A percentile compares a stretch with the other conserved stretches of the same genome.
These are phyloP conservation scores for Prillingera fragicola DNA, from an alignment of 1,284 basidiomycete species.

Conservation along the genomic window DNA sequence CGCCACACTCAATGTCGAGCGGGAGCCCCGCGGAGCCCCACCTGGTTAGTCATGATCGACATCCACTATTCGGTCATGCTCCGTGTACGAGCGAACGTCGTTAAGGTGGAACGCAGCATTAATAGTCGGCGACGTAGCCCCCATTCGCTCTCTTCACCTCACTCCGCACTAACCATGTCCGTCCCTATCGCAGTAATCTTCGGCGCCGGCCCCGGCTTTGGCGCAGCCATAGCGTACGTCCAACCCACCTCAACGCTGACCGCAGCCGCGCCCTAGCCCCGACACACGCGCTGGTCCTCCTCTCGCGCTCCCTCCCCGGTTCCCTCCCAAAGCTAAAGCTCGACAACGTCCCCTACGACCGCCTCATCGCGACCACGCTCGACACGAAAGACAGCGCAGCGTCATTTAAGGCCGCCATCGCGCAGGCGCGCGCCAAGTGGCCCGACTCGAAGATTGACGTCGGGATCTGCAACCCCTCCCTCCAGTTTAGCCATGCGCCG, in stretches of 20 bases:
- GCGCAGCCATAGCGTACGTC: conserved; percentile 19
- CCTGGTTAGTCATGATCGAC: no score
- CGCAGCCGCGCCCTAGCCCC: conserved; percentile 21
- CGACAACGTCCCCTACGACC: conserved; percentile 11
- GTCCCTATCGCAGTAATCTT: conserved; percentile 32
- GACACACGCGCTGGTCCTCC: conserved; percentile 38
- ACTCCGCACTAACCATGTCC: not conserved
- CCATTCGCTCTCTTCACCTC: no score
- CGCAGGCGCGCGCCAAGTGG: conserved; percentile 26
- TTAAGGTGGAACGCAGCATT: no score
- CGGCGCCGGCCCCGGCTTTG: conserved; percentile 32
- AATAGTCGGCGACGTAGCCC: no score
- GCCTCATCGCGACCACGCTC: conserved; percentile 20
- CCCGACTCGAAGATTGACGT: conserved; percentile 30
- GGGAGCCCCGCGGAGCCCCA: no score
- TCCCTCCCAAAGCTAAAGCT: conserved; percentile 25
- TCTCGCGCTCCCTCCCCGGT: conserved; percentile 40
- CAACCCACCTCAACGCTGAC: not conserved
- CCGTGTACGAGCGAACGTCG: no score
- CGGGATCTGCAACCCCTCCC: conserved; percentile 35
- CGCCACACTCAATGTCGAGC: no score
- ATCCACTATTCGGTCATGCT: no score
- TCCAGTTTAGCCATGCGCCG: conserved; percentile 20
- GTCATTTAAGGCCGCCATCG: conserved; percentile 24
- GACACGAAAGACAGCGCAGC: conserved; percentile 24